Base-by-base conservation (phyloP, 805 yeast genomes). In the Torulaspora quercuum region DNA sequence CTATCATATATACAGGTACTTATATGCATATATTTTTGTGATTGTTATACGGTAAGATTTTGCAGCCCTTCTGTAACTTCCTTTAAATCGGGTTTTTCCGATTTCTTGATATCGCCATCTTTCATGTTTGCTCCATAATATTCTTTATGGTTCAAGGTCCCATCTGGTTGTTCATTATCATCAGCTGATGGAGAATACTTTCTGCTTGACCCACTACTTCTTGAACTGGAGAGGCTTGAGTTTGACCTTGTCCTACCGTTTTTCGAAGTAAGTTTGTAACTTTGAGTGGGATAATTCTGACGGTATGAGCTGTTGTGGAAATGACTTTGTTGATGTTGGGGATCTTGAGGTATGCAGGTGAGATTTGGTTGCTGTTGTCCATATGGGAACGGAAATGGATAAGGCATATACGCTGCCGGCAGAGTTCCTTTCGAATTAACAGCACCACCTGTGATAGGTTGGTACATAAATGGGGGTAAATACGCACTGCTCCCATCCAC, bases 401-500 rank as follows among this genome's bases (percentile, higher is more conserved):
- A 33, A 6, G 35, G 26, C 16, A 33, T 16, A 20, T 24, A 29
- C 13, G 37, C 35, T n/a, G 35, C 20, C 1, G 40, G 20, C 8
- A 27, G 8, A 6, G 29, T 10, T 16, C 30, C 22, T 23, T 37
- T 21, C 3, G 32, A 24, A 16, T 25, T 16, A 15, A 23, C 25
- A 21, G 11, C 17, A 4, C 37, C 38, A 11, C 24, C 41, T 4
- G 29, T 21, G 22, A 39, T 35, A 7, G 43, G 44, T 12, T 32
- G 36, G 17, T 39, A 45, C 40, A 45, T 39, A 20, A 29, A 25
- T 6, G 32, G 44, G 9, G 36, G 39, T 11, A 40, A 13, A 12
- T 33, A 43, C 7, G 41, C 41, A 19, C 26, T 33, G 11, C 30
- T 16, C 10, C 36, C 29, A 30, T 40, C 38, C 26, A 42, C 27